Base-by-base conservation (phyloP, 2,329 filamentous ascomycete species). In the Sporothrix phasma region DNA sequence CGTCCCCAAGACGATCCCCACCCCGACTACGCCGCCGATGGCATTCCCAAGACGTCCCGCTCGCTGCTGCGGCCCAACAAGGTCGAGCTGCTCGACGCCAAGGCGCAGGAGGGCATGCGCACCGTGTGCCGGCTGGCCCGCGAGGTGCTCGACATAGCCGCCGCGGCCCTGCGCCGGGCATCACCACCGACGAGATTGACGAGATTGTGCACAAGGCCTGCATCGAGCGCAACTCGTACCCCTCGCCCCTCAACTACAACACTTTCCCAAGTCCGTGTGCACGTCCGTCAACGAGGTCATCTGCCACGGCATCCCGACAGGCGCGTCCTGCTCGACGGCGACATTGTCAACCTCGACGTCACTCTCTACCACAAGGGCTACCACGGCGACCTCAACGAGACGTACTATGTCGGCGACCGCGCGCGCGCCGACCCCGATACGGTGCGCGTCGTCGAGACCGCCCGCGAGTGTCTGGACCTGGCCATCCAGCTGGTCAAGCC, bases 211-310 rank as follows among this genome's bases (percentile, higher is more conserved):
- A 99, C 79, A 90, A 96, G 70, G 94, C 93, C 61, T 97, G 91
- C 73, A 79, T 97, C 69, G 93, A 97, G 77, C 85, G 94, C 76
- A 84, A 97, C 69, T 89, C 92, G 10, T 97, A 97, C 74, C 93
- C 93, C 0, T 97, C 93, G 0, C 92, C 93, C 1, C 80, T 97
- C 39, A 97, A 97, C 79, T 97, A 97, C 78, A 89, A 90, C 82
- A 92, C 76, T 99, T 97, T 77, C 94, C 94, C 69, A 99, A 99
- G 79, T 99, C 94, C 0, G 90, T 97, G 67, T 99, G 94, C 77
- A 97, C 93, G 3, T 97, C 93, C 2, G 78, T 90, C 59, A 99
- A 99, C 79, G 94, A 99, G 77, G 89, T 96, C 68, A 97, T 99
- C 75, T 99, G 94, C 79, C 94, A 99, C 80, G 94, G 94, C 62